A percentile compares a stretch with the other conserved stretches of the same genome.
These are phyloP conservation scores for Chrysochromulina parva DNA, from an alignment of 78 protist species.

Conservation along the genomic window DNA sequence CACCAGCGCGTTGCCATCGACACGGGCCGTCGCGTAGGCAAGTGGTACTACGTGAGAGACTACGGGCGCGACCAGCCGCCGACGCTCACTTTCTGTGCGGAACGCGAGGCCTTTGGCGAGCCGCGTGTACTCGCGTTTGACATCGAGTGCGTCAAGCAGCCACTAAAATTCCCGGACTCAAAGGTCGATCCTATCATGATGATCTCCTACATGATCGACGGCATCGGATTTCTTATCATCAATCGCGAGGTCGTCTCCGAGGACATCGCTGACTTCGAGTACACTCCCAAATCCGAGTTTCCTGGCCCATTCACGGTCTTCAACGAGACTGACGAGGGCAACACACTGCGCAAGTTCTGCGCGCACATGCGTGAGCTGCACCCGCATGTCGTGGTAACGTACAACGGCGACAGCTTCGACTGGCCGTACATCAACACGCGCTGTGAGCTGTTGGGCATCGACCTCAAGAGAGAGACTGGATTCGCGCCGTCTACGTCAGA, in stretches of 20 bases:
- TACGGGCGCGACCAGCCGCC: neutral
- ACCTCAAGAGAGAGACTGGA: neutral
- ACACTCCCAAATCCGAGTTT: conserved; percentile 92
- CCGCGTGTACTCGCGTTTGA: conserved; percentile 95
- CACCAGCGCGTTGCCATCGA: conserved; percentile 92
- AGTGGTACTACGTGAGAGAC: conserved; percentile 21
- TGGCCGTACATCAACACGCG: conserved; percentile 85
- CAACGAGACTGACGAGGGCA: conserved; percentile 83
- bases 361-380: conserved; percentile 69
- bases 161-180: conserved; percentile 95
- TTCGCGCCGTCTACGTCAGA: too few relatives aligned
- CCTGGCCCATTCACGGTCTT: conserved; percentile 86
- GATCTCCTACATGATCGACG: conserved; percentile 98
- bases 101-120: conserved; percentile 59
- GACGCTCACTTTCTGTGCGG: neutral
- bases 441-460: conserved; percentile 46
- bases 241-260: conserved; percentile 92
- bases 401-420: conserved; percentile 99
- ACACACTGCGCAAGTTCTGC: conserved; percentile 68
- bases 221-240: conserved; percentile 91
- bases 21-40: conserved; percentile 53
- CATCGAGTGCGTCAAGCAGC: conserved; percentile 96
- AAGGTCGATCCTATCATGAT: conserved; percentile 86
- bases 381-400: conserved; percentile 93
- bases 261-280: conserved; percentile 94